phyloP scores from a whole-genome alignment of 106 monocot species.

The Allium cepa region DNA sequence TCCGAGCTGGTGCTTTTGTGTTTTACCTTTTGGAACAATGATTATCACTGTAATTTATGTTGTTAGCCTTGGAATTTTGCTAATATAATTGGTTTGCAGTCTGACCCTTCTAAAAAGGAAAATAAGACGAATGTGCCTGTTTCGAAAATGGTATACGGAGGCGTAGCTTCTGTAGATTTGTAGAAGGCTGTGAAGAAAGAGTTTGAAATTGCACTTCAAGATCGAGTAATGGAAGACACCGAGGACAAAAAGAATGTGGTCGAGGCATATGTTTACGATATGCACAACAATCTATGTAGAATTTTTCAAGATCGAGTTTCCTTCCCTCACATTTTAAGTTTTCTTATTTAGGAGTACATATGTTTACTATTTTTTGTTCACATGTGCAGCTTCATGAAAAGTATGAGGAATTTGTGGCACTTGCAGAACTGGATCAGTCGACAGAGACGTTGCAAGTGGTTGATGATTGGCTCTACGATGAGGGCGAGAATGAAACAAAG shows the following conservation, averaged over 20 bases:
- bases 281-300: slow-evolving; percentile 69
- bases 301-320: background rate
- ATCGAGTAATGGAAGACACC: too few species aligned
- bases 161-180: slow-evolving; percentile 36
- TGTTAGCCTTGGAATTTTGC: background rate
- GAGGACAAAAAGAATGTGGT: too few species aligned
- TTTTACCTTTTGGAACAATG: too few species aligned
- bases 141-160: slow-evolving; percentile 50
- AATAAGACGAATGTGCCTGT: slow-evolving; percentile 75
- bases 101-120: slow-evolving; percentile 46
- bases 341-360: background rate
- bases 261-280: too few species aligned
- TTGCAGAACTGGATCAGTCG: slow-evolving; percentile 45
- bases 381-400: slow-evolving; percentile 67
- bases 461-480: slow-evolving; percentile 99
- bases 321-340: background rate
- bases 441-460: slow-evolving; percentile 65
- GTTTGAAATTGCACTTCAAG: slow-evolving; percentile 92
- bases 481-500: slow-evolving; percentile 88
- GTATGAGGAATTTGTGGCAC: slow-evolving; percentile 59
- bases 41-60: too few species aligned
- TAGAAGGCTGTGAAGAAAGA: slow-evolving; percentile 73
- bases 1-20: too few species aligned
- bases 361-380: background rate
- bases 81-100: slow-evolving; percentile 37